Conservation (phyloP, 2,329 filamentous ascomycete species). For the Sodiomyces alkalinus region DNA sequence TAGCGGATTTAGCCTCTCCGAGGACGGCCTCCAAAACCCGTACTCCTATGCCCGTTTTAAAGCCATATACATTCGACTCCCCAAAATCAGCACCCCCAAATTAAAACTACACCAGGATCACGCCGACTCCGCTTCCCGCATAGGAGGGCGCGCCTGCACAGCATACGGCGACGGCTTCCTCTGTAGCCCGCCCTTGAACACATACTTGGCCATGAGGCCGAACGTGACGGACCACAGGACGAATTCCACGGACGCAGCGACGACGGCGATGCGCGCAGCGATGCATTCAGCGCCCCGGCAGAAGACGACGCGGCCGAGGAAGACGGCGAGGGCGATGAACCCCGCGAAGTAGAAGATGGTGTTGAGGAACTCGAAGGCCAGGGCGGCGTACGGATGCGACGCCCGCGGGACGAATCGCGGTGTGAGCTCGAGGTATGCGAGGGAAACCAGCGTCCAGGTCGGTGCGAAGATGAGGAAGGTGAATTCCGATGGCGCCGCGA, state of each 20-base stretch:
- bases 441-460: conserved; percentile 36
- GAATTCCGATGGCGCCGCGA: conserved; percentile 37
- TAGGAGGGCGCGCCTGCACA: conserved; percentile 8
- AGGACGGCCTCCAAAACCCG: no score
- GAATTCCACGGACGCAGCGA: conserved; percentile 38
- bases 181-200: conserved; percentile 27
- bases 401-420: conserved; percentile 27
- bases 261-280: conserved; percentile 37
- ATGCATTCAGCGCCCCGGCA: conserved; percentile 42
- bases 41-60: no score
- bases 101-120: no score
- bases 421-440: conserved; percentile 35
- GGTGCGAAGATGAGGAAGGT: conserved; percentile 42
- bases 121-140: conserved; percentile 9
- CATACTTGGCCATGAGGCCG: conserved; percentile 27
- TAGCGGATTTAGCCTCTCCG: no score
- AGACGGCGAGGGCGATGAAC: conserved; percentile 42
- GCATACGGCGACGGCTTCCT: conserved; percentile 12
- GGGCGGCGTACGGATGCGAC: conserved; percentile 30
- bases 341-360: conserved; percentile 42
- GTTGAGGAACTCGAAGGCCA: conserved; percentile 36
- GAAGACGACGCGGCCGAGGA: conserved; percentile 38
- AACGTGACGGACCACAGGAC: conserved; percentile 35
- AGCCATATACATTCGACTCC: no score
- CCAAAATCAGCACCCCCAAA: no score